phyloP scores from a whole-genome alignment of 1,284 basidiomycete genomes.

The Inonotus hispidus region DNA sequence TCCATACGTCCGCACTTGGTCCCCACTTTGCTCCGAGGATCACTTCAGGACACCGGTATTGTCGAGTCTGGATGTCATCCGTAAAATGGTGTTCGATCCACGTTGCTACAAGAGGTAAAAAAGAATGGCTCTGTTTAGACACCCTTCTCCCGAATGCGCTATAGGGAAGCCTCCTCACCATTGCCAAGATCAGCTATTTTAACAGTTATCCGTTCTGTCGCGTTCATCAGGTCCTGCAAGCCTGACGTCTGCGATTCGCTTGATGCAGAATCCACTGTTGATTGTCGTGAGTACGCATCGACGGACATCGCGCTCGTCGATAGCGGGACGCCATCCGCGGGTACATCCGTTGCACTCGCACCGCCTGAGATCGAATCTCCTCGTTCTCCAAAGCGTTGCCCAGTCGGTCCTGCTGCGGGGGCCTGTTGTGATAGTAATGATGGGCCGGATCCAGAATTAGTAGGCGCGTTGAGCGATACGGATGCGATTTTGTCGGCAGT shows the following conservation, averaged over 20 bases:
- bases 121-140: constrained; percentile 19
- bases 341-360: constrained; percentile 12
- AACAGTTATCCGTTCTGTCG: constrained; percentile 84
- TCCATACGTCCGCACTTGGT: constrained; percentile 94
- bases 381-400: constrained; percentile 20
- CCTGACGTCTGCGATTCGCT: constrained; percentile 23
- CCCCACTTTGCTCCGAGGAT: constrained; percentile 95
- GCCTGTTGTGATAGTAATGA: constrained; percentile 82
- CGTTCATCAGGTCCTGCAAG: constrained; percentile 25
- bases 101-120: constrained; percentile 42
- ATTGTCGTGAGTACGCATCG: constrained; percentile 25
- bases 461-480: constrained; percentile 51
- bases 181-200: constrained; percentile 99
- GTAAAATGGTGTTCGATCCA: constrained; percentile 94
- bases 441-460: constrained; percentile 47
- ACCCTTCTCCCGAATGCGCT: constrained; percentile 19
- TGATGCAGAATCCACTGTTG: constrained; percentile 29
- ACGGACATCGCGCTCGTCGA: constrained; percentile 39
- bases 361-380: background rate
- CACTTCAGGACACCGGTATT: constrained; percentile 97
- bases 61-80: constrained; percentile 94
- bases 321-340: constrained; percentile 22
- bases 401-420: constrained; percentile 30
- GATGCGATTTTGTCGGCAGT: constrained; percentile 58
- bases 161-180: constrained; percentile 40